Evolutionary conservation across 2,329 filamentous ascomycete species (phyloP), one percentile per base, ranked within the genome.

Genomic region (Rhexocercosporidium sp.): DNA sequence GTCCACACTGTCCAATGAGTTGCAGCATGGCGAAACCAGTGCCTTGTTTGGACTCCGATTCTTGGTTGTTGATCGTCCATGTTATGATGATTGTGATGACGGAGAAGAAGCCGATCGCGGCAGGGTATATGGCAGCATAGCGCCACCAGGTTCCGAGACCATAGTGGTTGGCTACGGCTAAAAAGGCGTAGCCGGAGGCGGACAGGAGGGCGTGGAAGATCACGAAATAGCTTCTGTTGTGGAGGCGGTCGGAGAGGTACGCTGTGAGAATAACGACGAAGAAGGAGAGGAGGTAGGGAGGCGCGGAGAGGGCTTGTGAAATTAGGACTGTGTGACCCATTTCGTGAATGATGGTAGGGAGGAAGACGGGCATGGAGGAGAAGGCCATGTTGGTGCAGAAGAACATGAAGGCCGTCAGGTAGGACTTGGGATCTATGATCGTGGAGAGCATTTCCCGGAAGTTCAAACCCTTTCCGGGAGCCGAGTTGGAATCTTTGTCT

Each of bases 311-410:
- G 6, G 89, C 92, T 83, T 97, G 93, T 0, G 92, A 87, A 2
- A 86, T 81, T 1, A 91, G 80, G 0, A 85, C 79, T 41, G 86
- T 84, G 80, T 93, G 91, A 67, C 92, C 92, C 92, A 96, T 89
- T 76, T 90, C 86, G 67, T 84, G 82, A 56, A 96, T 85, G 69
- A 96, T 93, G 27, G 91, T 93, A 41, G 93, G 93, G 2, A 97
- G 85, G 77, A 97, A 97, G 59, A 96, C 92, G 2, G 94, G 94
- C 77, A 97, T 88, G 25, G 92, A 95, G 75, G 89, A 90, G 81
- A 97, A 97, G 14, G 93, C 91, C 77, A 96, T 91, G 79, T 97
- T 97, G 75, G 91, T 89, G 78, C 90, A 88, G 82, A 96, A 94
- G 83, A 96, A 92, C 87, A 97, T 96, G 73, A 87, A 79, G 0